Base-by-base conservation (phyloP, 805 yeast genomes). In the Nakazawaea ishiwadae region DNA sequence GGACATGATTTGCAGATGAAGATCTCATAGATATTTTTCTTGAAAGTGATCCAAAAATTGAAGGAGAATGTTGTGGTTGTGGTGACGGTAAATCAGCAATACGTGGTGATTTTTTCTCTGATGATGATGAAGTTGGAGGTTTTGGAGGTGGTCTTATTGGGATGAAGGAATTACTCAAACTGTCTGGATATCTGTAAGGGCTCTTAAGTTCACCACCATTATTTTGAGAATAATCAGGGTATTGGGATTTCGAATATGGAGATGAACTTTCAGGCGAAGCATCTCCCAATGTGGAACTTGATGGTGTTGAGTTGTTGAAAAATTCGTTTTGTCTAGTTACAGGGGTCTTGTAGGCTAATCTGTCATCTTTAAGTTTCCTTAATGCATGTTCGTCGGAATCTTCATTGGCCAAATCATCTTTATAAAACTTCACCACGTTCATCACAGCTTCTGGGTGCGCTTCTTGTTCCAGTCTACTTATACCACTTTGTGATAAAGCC, bases 361-460 rank as follows among this genome's bases (percentile, higher is more conserved):
- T 37, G 16, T 40, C 42, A 18, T 35, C 29, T 10, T 24, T 20
- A 14, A 46, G 28, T 31, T 46, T 44, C 10, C 14, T 34, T 24
- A 46, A 34, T 5, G 45, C 45, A 34, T 40, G 45, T 10, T 46
- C 47, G 10, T 46, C 47, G 15, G 49, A 49, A 41, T 68, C 72
- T 33, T 70, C 73, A 44, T 66, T 65, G 32, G 69, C 73, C 47
- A 60, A 65, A 7, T 65, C 56, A 49, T 80, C 84, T 53, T 81
- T 86, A 60, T 88, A 88, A 56, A 88, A 88, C 33, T 86, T 88
- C 20, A 88, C 88, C 45, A 86, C 89, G 54, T 88, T 95, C 72
- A 84, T 84, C 4, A 93, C 96, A 1, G 96, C 96, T 59, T 87
- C 90, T 2, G 97, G 96, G 60, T 93, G 87, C 47, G 83, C 85